These are phyloP conservation scores for Logfia minima DNA, from an alignment of 129 eudicot species.

Conservation along the genomic window DNA sequence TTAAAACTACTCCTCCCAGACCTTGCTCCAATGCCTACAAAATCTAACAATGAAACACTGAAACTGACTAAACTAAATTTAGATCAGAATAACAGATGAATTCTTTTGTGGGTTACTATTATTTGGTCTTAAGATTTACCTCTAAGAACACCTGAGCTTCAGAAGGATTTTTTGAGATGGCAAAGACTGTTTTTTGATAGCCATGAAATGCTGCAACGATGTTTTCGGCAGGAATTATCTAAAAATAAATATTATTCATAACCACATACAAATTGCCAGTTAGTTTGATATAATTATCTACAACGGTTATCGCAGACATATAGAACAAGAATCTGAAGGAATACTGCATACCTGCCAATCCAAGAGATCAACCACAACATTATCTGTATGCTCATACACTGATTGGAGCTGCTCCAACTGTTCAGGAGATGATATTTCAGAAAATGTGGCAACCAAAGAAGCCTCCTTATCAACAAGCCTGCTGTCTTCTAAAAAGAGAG, in stretches of 20 bases:
- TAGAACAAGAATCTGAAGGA: background rate
- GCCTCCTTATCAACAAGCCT: conserved; percentile 42
- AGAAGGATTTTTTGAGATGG: conserved; percentile 58
- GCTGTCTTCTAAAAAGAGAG: conserved; percentile 71
- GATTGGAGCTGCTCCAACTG: conserved; percentile 64
- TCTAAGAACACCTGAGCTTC: conserved; percentile 84
- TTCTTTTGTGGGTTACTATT: background rate
- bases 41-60: conserved; percentile 31
- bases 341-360: conserved; percentile 91
- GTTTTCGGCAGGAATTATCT: conserved; percentile 98
- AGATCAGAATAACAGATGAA: background rate
- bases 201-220: conserved; percentile 92
- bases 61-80: conserved; percentile 5
- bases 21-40: conserved; percentile 91
- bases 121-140: conserved; percentile 44
- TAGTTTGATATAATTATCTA: background rate
- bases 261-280: conserved; percentile 18
- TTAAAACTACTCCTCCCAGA: conserved; percentile 84
- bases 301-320: background rate
- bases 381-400: conserved; percentile 49
- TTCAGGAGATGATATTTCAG: conserved; percentile 71
- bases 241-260: conserved; percentile 11
- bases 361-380: conserved; percentile 62
- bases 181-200: conserved; percentile 64
- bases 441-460: conserved; percentile 57